Base-by-base conservation (phyloP, 371 early-diverging fungal genomes). In the Saksenaea oblongispora region DNA sequence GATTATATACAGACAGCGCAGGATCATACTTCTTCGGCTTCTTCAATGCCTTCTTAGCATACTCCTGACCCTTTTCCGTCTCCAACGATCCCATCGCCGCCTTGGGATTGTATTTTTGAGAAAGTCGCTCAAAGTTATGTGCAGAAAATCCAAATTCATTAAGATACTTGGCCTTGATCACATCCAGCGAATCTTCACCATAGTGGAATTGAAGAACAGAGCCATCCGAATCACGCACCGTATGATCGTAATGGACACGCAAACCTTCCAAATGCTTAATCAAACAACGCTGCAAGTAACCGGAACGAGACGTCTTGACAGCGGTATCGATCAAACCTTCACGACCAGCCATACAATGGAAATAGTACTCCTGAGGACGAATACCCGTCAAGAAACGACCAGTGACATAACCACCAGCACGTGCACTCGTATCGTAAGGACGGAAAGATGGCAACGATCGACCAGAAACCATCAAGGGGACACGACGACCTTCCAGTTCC, bases 251-350 rank as follows among this genome's bases (percentile, higher is more conserved):
- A 64, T 94, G 92, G 0, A 99, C 98, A 54, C 83, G 83, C 37
- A 99, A 77, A 42, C 98, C 97, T 87, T 99, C 99, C 72, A 99
- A 80, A 76, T 98, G 99, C 88, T 99, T 99, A 73, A 99, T 95
- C 71, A 99, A 88, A 89, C 99, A 99, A 73, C 99, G 93, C 80
- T 99, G 99, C 74, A 99, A 82, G 78, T 99, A 99, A 47, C 99
- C 99, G 10, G 99, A 98, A 73, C 98, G 93, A 44, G 98, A 93
- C 0, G 99, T 99, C 84, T 99, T 99, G 77, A 99, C 99, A 62
- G 99, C 99, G 2, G 99, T 99, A 86, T 99, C 99, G 69, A 99
- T 98, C 26, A 99, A 84, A 69, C 99, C 99, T 89, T 99, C 99
- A 82, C 99, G 96, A 73, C 99, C 99, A 66, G 99, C 99, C 99